Evolutionary conservation across 768 basidiomycete genomes (phyloP), one percentile per base, ranked within the genome.

Genomic region (Hydnum rufescens): DNA sequence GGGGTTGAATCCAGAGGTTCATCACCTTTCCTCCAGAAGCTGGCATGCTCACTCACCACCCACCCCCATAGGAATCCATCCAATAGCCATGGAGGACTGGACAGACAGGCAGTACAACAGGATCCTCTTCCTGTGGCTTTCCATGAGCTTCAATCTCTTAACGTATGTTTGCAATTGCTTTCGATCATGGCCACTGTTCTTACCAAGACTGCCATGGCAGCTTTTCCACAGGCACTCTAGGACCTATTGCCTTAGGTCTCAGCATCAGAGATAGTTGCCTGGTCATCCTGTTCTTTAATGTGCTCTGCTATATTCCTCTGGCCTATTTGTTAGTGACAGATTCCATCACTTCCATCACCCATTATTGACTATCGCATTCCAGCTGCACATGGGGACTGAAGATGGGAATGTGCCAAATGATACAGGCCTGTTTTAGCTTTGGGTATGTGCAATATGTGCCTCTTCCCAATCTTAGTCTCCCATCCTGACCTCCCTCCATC

Each of bases 391-490:
- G 82, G 65, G 83, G 86, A 5, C 83, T 85, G 0, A 79, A 77
- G 62, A 67, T 82, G 0, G 89, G 89, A 6, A 73, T 80, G 60
- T 73, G 85, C n/a, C 80, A 88, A 58, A 86, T 90, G 82, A 75
- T 83, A 22, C 73, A 76, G 42, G 78, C 86, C 2, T 65, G 75
- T 25, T 78, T 75, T 60, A 72, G 65, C 52, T 75, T 75, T 57
- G 76, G 75, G 71, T 72, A 16, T 26, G n/a, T n/a, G n/a, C n/a
- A n/a, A n/a, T n/a, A n/a, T n/a, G n/a, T n/a, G n/a, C n/a, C n/a
- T n/a, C n/a, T n/a, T n/a, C n/a, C n/a, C n/a, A n/a, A n/a, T n/a
- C n/a, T n/a, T n/a, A n/a, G n/a, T n/a, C n/a, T n/a, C n/a, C n/a
- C n/a, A n/a, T n/a, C n/a, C n/a, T n/a, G n/a, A n/a, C n/a, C n/a